Conservation (phyloP, 352 stramenopile species). For the Globisporangium acanthophoron region DNA sequence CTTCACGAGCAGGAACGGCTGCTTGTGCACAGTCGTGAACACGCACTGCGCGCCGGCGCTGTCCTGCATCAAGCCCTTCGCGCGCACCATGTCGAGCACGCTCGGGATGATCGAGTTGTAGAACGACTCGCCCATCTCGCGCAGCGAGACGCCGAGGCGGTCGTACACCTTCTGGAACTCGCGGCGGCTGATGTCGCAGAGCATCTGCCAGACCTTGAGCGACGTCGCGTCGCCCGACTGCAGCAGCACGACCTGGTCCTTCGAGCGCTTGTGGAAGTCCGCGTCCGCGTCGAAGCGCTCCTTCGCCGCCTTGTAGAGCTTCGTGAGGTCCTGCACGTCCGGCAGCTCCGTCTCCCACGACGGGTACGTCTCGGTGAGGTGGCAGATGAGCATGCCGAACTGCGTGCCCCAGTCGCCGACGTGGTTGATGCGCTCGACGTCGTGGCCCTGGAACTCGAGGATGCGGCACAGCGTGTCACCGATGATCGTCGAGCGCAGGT, state of each 20-base stretch:
- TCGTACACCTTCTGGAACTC: slow-evolving; percentile 88
- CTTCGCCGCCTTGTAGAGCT: slow-evolving; percentile 88
- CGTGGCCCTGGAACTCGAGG: slow-evolving; percentile 81
- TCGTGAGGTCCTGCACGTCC: slow-evolving; percentile 97
- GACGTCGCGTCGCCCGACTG: slow-evolving; percentile 91
- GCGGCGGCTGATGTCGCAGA: slow-evolving; percentile 81
- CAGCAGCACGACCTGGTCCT: slow-evolving; percentile 96
- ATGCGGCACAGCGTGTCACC: slow-evolving; percentile 83
- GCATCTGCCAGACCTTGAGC: slow-evolving; percentile 73
- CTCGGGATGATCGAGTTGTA: slow-evolving; percentile 84
- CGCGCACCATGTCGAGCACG: slow-evolving; percentile 87
- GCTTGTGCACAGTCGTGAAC: slow-evolving; percentile 90
- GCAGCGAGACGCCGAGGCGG: slow-evolving; percentile 63
- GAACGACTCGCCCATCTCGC: slow-evolving; percentile 82
- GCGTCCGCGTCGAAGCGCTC: slow-evolving; percentile 95
- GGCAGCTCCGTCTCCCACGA: slow-evolving; percentile 89
- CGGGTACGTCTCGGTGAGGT: slow-evolving; percentile 97
- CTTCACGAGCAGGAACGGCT: slow-evolving; percentile 85
- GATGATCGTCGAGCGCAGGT: slow-evolving; percentile 91
- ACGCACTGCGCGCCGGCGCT: slow-evolving; percentile 89
- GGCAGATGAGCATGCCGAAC: slow-evolving; percentile 99
- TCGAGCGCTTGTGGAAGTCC: slow-evolving; percentile 95
- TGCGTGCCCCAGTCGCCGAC: slow-evolving; percentile 89
- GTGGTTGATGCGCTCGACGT: slow-evolving; percentile 84
- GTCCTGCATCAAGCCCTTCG: slow-evolving; percentile 84